phyloP scores from a whole-genome alignment of 345 rosid genomes.

The Ceriops decandra region DNA sequence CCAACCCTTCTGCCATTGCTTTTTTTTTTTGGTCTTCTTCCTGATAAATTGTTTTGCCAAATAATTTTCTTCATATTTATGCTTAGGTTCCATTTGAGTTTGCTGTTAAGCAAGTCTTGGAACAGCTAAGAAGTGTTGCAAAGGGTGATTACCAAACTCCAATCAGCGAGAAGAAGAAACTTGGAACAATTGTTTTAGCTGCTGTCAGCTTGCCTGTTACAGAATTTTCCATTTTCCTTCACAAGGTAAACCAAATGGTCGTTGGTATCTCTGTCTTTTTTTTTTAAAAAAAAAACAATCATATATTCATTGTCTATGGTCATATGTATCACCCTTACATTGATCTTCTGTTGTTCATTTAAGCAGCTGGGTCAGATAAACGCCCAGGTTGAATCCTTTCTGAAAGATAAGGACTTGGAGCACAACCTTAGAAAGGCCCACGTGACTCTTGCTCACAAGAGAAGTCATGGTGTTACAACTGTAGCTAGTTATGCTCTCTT shows the following conservation, averaged over 20 bases:
- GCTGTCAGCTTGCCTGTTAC: slow-evolving; percentile 63
- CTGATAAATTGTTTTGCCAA: background rate
- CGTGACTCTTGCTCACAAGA: slow-evolving; percentile 90
- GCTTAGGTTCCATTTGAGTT: slow-evolving; percentile 74
- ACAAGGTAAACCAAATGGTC: slow-evolving; percentile 40
- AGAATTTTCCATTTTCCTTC: slow-evolving; percentile 52
- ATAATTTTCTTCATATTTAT: slow-evolving; percentile 1
- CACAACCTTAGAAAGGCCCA: slow-evolving; percentile 55
- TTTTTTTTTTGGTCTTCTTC: background rate
- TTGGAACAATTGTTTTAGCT: slow-evolving; percentile 68
- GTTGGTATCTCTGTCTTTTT: background rate
- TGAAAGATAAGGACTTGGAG: slow-evolving; percentile 49
- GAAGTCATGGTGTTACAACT: slow-evolving; percentile 79
- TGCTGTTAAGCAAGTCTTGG: slow-evolving; percentile 63
- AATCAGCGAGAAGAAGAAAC: slow-evolving; percentile 56
- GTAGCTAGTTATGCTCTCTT: slow-evolving; percentile 63
- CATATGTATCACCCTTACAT: background rate
- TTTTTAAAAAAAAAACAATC: too few species aligned
- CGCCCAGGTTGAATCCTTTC: slow-evolving; percentile 43
- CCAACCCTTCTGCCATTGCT: background rate
- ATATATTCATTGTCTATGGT: background rate
- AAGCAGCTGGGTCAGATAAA: slow-evolving; percentile 53
- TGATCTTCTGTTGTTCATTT: slow-evolving; percentile 1
- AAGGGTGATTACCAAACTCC: slow-evolving; percentile 67
- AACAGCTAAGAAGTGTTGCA: slow-evolving; percentile 62